These are phyloP conservation scores for Cubamyces lactineus DNA, from an alignment of 768 basidiomycete species.

Conservation along the genomic window DNA sequence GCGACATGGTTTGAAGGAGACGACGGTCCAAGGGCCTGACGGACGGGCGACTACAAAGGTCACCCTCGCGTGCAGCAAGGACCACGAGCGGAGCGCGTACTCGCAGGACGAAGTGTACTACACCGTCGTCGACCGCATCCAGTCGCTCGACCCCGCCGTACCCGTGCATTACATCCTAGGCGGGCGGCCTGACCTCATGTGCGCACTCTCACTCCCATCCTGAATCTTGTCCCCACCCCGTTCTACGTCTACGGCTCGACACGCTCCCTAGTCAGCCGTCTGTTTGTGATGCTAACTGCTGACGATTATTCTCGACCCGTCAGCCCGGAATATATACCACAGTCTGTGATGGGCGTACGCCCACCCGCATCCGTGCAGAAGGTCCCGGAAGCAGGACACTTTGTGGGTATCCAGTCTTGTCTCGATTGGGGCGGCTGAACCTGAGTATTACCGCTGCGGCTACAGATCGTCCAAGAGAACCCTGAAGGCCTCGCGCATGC, in stretches of 20 bases:
- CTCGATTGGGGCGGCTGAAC: too few relatives aligned
- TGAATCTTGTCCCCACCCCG: neutral
- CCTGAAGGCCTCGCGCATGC: conserved; percentile 7
- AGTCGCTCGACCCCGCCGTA: conserved; percentile 5
- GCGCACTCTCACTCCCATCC: neutral
- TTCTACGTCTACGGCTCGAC: neutral
- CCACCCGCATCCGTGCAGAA: neutral
- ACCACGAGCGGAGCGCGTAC: conserved; percentile 14
- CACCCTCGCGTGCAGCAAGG: conserved; percentile 14
- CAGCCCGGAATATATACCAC: conserved; percentile 2
- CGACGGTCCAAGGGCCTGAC: neutral
- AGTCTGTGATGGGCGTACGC: conserved; percentile 6
- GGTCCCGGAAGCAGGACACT: conserved; percentile 12
- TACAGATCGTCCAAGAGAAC: conserved; percentile 15
- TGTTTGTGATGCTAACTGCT: neutral
- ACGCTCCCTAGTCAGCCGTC: too few relatives aligned
- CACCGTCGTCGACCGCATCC: conserved; percentile 16
- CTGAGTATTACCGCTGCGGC: too few relatives aligned
- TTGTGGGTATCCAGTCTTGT: conserved; percentile 10
- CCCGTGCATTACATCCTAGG: conserved; percentile 20
- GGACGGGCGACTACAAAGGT: neutral
- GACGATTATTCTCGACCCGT: neutral
- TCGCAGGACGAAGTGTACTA: conserved; percentile 13
- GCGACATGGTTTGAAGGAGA: conserved; percentile 7
- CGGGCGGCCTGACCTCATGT: conserved; percentile 18